Evolutionary conservation across 495 filamentous ascomycete species (phyloP), one percentile per base, ranked within the genome.

Genomic region (Halenospora varia): DNA sequence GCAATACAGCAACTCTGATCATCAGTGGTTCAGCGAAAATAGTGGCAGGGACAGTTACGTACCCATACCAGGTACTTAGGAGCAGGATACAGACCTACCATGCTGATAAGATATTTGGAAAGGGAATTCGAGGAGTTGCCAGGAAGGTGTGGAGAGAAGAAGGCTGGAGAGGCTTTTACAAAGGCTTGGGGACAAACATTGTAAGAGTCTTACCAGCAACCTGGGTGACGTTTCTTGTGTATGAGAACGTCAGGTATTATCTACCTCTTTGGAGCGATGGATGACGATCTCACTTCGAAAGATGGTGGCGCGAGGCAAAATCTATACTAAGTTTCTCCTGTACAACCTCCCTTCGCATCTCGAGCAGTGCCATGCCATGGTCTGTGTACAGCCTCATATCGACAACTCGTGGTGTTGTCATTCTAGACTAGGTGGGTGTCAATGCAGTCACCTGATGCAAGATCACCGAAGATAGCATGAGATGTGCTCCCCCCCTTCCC

Each of bases 181-280:
- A 90, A 66, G 94, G 94, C 2, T 77, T 97, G 52, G 84, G 89
- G 35, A 92, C 93, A 4, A 96, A 94, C 59, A 76, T 96, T 41
- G 72, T 96, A 54, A 82, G 93, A 55, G 94, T 97, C 46, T 69
- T 98, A 68, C 94, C 94, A 13, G 90, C 90, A 51, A 97, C 93
- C 13, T 96, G 94, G 83, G 89, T 96, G 42, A 97, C 93, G n/a
- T 97, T 98, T 68, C 70, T 98, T 63, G 92, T 97, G 47, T 97
- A 97, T 72, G 94, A 98, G 76, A 97, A 97, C 73, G 86, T 84
- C 53, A 92, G 84, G 73, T 77, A 75, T 57, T 86, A 86, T 69
- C 66, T 89, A 22, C 83, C 84, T 22, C 17, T 41, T 8, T 62
- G 56, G 56, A 46, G 29, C 29, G 29, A 35, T 6, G 13, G 29